Evolutionary conservation across 352 stramenopile species (phyloP).

Genomic region (Phytophthora fragariae): DNA sequence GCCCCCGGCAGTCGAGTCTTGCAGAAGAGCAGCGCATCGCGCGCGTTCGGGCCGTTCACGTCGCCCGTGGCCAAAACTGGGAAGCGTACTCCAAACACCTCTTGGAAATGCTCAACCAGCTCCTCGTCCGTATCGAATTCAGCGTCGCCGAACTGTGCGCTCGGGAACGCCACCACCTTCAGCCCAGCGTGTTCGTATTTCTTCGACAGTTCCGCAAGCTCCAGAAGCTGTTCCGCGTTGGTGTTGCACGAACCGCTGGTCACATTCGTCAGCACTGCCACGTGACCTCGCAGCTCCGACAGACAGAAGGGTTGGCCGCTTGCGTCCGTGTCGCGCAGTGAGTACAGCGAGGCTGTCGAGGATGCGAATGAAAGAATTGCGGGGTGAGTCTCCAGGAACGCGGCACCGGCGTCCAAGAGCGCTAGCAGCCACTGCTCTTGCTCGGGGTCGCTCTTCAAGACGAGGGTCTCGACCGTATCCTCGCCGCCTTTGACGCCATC

Average conservation of each 20-base stretch:
- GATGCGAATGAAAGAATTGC: conserved; percentile 39
- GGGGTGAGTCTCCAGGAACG: conserved; percentile 52
- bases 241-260: conserved; percentile 34
- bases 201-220: conserved; percentile 69
- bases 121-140: conserved; percentile 59
- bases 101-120: conserved; percentile 23
- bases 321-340: conserved; percentile 71
- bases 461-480: conserved; percentile 44
- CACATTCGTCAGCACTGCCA: conserved; percentile 80
- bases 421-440: conserved; percentile 59
- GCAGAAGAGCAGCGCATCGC: conserved; percentile 83
- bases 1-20: conserved; percentile 70
- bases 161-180: conserved; percentile 83
- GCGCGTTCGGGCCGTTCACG: conserved; percentile 87
- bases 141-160: conserved; percentile 87
- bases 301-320: conserved; percentile 67
- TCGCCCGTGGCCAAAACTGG: conserved; percentile 75
- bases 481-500: conserved; percentile 13
- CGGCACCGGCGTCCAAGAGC: conserved; percentile 53
- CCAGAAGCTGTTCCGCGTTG: conserved; percentile 73
- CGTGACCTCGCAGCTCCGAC: conserved; percentile 62
- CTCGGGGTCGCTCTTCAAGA: conserved; percentile 39
- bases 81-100: conserved; percentile 46
- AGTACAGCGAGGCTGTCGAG: conserved; percentile 73
- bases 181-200: conserved; percentile 68